phyloP scores from a whole-genome alignment of 495 filamentous ascomycete species.

The Penicillium diatomitis region DNA sequence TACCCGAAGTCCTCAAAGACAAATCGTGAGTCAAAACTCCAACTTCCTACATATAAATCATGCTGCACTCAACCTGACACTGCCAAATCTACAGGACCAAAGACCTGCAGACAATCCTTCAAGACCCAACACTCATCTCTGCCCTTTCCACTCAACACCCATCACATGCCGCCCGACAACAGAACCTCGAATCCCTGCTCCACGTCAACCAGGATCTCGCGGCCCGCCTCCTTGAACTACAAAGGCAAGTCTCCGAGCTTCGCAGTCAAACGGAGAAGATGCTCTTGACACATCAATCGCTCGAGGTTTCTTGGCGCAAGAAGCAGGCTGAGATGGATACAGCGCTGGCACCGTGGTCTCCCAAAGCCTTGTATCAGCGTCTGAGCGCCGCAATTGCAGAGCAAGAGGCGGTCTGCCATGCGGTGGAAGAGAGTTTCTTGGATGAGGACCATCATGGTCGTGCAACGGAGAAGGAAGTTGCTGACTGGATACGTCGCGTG shows the following conservation, averaged over 20 bases:
- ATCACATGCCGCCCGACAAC: conserved; percentile 42
- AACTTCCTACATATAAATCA: background rate
- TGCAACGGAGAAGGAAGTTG: conserved; percentile 67
- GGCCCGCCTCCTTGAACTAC: conserved; percentile 58
- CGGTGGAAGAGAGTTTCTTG: conserved; percentile 84
- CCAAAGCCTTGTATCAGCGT: conserved; percentile 72
- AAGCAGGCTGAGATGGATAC: conserved; percentile 85
- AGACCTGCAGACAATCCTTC: conserved; percentile 59
- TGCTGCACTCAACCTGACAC: background rate
- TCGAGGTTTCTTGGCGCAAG: conserved; percentile 82
- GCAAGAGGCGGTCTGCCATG: conserved; percentile 71
- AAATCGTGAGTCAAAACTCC: conserved; percentile 51
- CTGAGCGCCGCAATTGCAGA: conserved; percentile 66
- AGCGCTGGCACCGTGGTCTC: conserved; percentile 74
- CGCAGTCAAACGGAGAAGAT: conserved; percentile 66
- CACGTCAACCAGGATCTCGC: conserved; percentile 55
- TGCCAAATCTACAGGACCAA: conserved; percentile 28
- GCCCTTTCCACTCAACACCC: conserved; percentile 55
- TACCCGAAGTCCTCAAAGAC: conserved; percentile 60
- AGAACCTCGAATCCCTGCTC: conserved; percentile 49
- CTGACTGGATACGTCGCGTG: conserved; percentile 74
- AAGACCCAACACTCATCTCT: conserved; percentile 48
- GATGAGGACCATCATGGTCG: conserved; percentile 47
- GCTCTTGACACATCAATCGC: conserved; percentile 70
- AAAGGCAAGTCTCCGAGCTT: conserved; percentile 49